These are phyloP conservation scores for Rosellinia necatrix DNA, from an alignment of 2,329 filamentous ascomycete species.

Conservation along the genomic window DNA sequence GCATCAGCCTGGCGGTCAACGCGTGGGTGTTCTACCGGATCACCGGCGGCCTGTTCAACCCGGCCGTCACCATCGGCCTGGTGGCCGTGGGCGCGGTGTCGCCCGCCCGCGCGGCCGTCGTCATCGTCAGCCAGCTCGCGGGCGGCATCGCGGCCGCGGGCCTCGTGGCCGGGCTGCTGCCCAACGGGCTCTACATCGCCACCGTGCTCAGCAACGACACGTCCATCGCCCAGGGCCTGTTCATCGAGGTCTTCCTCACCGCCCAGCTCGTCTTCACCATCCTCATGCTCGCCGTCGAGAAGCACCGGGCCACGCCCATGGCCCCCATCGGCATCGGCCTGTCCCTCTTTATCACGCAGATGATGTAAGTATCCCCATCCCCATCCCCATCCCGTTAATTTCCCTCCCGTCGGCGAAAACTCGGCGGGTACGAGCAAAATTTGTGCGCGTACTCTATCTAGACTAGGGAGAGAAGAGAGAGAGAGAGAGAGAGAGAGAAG, in stretches of 20 bases:
- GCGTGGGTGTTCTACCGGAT: constrained; percentile 52
- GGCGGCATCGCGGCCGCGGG: constrained; percentile 55
- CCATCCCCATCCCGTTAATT: not conserved
- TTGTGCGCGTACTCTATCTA: too few species aligned
- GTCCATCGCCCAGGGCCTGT: constrained; percentile 45
- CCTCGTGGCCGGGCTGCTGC: constrained; percentile 53
- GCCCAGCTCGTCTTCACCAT: constrained; percentile 58
- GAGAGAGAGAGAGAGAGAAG: too few species aligned
- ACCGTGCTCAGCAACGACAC: constrained; percentile 52
- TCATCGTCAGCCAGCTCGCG: constrained; percentile 54
- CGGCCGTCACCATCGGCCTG: constrained; percentile 51
- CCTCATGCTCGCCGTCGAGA: constrained; percentile 65
- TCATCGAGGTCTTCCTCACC: constrained; percentile 52
- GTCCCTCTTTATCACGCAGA: constrained; percentile 57
- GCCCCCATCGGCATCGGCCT: constrained; percentile 67
- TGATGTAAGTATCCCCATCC: constrained; percentile 38
- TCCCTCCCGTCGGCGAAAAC: not conserved
- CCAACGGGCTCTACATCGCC: constrained; percentile 50
- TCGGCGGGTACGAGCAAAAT: constrained; percentile 11
- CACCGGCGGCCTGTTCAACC: constrained; percentile 41
- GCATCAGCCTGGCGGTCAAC: constrained; percentile 46
- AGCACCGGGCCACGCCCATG: constrained; percentile 65
- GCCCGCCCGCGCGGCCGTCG: constrained; percentile 46
- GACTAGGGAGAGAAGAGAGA: too few species aligned
- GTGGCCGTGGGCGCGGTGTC: constrained; percentile 49